Percentiles rank a stretch among this genome's conserved stretches.
These are phyloP conservation scores for Fusarium humuli DNA, from an alignment of 2,329 filamentous ascomycete species.

Conservation along the genomic window DNA sequence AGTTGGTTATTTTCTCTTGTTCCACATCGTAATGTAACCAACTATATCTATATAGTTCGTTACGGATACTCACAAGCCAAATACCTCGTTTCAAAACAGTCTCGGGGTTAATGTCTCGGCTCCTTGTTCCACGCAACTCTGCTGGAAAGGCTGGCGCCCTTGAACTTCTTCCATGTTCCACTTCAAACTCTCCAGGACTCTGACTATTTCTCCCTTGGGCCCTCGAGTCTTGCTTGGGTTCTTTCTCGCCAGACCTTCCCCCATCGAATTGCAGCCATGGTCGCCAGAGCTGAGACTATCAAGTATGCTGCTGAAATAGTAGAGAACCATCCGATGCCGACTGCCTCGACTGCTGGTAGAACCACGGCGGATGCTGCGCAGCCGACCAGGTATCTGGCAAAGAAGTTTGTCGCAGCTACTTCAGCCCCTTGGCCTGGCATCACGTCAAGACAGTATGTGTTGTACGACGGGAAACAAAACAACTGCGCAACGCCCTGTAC, in stretches of 20 bases:
- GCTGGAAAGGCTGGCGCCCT: not conserved
- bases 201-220: conserved; percentile 13
- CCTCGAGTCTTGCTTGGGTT: conserved; percentile 46
- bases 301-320: conserved; percentile 66
- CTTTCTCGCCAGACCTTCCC: conserved; percentile 56
- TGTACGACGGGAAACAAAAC: conserved; percentile 80
- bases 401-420: conserved; percentile 84
- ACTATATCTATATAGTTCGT: not conserved
- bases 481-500: conserved; percentile 79
- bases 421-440: conserved; percentile 77
- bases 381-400: conserved; percentile 80
- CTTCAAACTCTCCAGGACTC: not conserved
- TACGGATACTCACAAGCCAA: not conserved
- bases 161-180: not conserved
- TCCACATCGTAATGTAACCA: not conserved
- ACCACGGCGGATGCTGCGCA: conserved; percentile 77
- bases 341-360: conserved; percentile 76
- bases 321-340: conserved; percentile 85
- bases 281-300: conserved; percentile 51
- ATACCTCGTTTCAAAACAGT: conserved; percentile 9
- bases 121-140: not conserved
- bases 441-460: conserved; percentile 86
- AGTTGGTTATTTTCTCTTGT: not conserved
- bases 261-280: conserved; percentile 54
- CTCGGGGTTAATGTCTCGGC: conserved; percentile 23